Conservation (phyloP, 2,329 filamentous ascomycete species). For the Pyrenochaeta sp. region DNA sequence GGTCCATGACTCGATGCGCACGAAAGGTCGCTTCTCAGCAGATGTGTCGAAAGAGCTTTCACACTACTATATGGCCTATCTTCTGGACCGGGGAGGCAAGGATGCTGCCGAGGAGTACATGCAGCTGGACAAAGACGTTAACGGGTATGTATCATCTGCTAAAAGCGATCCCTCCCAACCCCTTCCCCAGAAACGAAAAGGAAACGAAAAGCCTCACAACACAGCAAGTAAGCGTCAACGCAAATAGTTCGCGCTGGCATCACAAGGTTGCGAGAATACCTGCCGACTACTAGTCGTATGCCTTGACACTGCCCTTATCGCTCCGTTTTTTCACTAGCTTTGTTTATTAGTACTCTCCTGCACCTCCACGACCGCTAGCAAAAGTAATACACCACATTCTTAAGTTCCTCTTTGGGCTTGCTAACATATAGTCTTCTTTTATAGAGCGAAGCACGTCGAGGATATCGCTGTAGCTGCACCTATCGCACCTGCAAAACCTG, state of each 20-base stretch:
- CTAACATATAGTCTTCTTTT: conserved; percentile 9
- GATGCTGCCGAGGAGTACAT: conserved; percentile 88
- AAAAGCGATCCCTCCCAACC: conserved; percentile 32
- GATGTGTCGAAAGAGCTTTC: conserved; percentile 77
- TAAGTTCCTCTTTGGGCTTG: conserved; percentile 14
- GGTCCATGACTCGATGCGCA: conserved; percentile 78
- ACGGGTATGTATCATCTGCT: conserved; percentile 65
- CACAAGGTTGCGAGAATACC: conserved; percentile 5
- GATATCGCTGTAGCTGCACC: conserved; percentile 5
- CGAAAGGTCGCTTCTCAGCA: conserved; percentile 74
- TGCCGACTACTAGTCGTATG: conserved; percentile 3
- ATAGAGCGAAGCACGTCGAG: conserved; percentile 23
- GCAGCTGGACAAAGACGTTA: conserved; percentile 82
- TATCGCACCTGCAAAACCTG: conserved; percentile 11
- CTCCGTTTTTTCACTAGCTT: conserved; percentile 17
- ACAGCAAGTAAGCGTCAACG: conserved; percentile 43
- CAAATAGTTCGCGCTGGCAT: conserved; percentile 24
- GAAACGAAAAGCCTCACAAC: conserved; percentile 44
- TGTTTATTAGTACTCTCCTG: conserved; percentile 25
- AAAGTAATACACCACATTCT: conserved; percentile 41
- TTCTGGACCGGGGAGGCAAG: conserved; percentile 83
- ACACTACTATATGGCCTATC: conserved; percentile 80
- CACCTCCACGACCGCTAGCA: conserved; percentile 31
- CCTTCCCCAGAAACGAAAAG: conserved; percentile 34
- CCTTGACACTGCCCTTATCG: conserved; percentile 11